Conservation (phyloP, 441 rosid species). For the Adansonia rubrostipa region DNA sequence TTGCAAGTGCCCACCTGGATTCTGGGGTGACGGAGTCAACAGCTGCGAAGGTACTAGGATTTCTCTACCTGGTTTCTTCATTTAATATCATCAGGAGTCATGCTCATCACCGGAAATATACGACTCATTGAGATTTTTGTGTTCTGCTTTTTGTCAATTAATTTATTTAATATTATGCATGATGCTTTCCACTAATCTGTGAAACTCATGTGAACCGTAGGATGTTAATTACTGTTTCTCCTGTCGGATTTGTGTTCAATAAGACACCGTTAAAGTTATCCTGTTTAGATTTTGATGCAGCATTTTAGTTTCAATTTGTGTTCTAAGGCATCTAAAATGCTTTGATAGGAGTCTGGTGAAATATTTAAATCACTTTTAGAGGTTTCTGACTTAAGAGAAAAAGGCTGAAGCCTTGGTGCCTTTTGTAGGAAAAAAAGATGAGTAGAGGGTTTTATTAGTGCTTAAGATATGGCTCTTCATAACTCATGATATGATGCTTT, state of each 20-base stretch:
- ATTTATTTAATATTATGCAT: background rate
- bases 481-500: background rate
- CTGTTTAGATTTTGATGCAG: background rate
- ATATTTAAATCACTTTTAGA: background rate
- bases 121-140: background rate
- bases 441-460: background rate
- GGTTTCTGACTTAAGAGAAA: background rate
- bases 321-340: no score
- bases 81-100: background rate
- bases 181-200: background rate
- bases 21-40: slow-evolving; percentile 80
- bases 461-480: background rate
- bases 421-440: background rate
- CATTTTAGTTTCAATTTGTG: background rate
- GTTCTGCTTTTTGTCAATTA: background rate
- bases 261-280: background rate
- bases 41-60: slow-evolving; percentile 65
- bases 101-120: background rate
- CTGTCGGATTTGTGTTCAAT: background rate
- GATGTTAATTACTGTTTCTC: background rate
- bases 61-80: background rate
- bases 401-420: background rate
- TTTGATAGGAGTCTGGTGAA: background rate
- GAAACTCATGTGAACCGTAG: background rate
- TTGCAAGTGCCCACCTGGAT: slow-evolving; percentile 90